Conservation (phyloP, 2,329 filamentous ascomycete species). For the Botryotinia calthae region DNA sequence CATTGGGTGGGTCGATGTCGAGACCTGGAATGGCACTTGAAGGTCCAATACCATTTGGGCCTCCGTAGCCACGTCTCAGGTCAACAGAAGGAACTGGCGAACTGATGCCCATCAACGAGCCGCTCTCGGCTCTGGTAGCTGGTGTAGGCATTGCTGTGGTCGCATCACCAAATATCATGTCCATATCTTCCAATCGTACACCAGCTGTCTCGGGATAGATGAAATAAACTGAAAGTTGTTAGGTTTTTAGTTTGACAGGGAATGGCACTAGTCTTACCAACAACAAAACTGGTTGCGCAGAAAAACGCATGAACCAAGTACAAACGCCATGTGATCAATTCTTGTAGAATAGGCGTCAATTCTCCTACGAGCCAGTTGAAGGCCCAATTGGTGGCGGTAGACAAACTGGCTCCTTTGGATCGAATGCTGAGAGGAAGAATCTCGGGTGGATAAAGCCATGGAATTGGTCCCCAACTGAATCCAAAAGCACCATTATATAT, state of each 20-base stretch:
- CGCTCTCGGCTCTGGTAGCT: constrained; percentile 71
- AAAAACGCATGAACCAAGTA: constrained; percentile 97
- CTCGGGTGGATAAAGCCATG: constrained; percentile 98
- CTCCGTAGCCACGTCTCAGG: constrained; percentile 53
- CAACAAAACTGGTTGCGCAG: constrained; percentile 89
- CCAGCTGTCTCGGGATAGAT: constrained; percentile 97
- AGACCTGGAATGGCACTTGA: constrained; percentile 75
- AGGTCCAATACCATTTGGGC: constrained; percentile 47
- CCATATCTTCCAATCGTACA: constrained; percentile 95
- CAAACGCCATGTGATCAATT: constrained; percentile 87
- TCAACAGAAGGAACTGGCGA: constrained; percentile 81
- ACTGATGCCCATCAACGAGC: constrained; percentile 72
- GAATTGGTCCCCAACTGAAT: constrained; percentile 96
- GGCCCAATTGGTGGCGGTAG: constrained; percentile 95
- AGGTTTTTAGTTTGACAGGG: not conserved
- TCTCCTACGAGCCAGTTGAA: constrained; percentile 98
- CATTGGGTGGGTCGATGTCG: constrained; percentile 74
- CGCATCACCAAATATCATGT: constrained; percentile 87
- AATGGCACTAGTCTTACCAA: constrained; percentile 64
- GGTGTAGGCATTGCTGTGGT: constrained; percentile 81
- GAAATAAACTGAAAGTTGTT: constrained; percentile 74
- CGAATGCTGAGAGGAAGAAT: constrained; percentile 95
- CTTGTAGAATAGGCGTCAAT: constrained; percentile 89
- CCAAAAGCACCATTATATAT: constrained; percentile 98
- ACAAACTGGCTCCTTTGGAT: constrained; percentile 94